Conservation (phyloP, 495 filamentous ascomycete species). For the Elaphomyces granulatus region DNA sequence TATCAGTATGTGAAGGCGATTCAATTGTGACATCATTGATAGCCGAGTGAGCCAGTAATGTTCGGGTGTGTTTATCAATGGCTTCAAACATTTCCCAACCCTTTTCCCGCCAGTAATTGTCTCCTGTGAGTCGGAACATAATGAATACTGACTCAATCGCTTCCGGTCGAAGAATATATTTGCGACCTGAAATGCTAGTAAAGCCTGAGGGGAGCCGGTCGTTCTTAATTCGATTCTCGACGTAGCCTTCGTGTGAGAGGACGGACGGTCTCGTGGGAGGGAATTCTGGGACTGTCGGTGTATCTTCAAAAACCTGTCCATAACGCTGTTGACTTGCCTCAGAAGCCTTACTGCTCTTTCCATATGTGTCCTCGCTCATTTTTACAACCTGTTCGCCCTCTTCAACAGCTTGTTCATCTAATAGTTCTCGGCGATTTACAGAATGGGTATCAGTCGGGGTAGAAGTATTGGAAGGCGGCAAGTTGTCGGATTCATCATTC, state of each 20-base stretch:
- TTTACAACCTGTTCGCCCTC: too few species aligned
- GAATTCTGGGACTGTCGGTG: too few species aligned
- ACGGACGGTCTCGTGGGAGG: conserved; percentile 19
- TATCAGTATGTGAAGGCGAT: conserved; percentile 24
- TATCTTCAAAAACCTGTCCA: too few species aligned
- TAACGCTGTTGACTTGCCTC: too few species aligned
- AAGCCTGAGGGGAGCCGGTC: conserved; percentile 56
- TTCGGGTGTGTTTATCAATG: conserved; percentile 49
- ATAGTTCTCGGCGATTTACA: conserved; percentile 6
- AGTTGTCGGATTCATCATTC: too few species aligned
- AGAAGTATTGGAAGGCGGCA: too few species aligned
- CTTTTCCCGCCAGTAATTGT: conserved; percentile 62
- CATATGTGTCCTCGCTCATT: too few species aligned
- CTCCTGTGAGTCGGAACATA: conserved; percentile 85
- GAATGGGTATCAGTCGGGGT: too few species aligned
- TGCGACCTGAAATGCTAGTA: conserved; percentile 36
- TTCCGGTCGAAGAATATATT: conserved; percentile 81
- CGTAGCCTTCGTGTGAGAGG: conserved; percentile 51
- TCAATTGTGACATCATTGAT: conserved; percentile 57
- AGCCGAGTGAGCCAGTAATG: conserved; percentile 53
- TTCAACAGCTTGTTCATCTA: too few species aligned
- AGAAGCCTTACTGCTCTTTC: too few species aligned
- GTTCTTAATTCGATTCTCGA: conserved; percentile 40
- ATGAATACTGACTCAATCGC: conserved; percentile 93
- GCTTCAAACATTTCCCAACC: conserved; percentile 87